Evolutionary conservation across 441 rosid species (phyloP).

Genomic region (Corymbia citriodora): DNA sequence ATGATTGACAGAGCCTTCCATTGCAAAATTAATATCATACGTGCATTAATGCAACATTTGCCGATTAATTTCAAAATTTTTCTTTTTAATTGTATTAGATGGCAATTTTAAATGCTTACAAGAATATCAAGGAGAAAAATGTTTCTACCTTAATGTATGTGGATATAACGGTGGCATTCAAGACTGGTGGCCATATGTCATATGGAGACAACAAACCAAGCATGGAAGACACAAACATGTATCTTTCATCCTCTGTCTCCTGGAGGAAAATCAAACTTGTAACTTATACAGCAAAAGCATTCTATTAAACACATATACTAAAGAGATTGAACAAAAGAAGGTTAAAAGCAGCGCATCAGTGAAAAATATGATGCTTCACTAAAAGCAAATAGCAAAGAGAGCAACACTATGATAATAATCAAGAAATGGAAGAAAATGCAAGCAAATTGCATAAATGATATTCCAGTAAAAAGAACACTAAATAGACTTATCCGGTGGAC

Average conservation of each 20-base stretch:
- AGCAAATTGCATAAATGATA: not conserved
- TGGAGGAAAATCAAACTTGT: slow-evolving; percentile 19
- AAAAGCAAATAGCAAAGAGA: not conserved
- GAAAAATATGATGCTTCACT: not conserved
- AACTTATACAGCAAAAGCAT: not conserved
- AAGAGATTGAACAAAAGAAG: not conserved
- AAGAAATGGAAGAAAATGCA: not conserved
- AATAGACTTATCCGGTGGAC: not conserved
- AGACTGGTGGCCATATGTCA: slow-evolving; percentile 68
- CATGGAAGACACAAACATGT: slow-evolving; percentile 77
- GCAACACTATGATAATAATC: not conserved
- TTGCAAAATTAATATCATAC: not conserved
- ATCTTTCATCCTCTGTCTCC: slow-evolving; percentile 84
- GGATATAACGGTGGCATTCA: slow-evolving; percentile 69
- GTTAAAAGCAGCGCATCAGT: not conserved
- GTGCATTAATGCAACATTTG: not conserved
- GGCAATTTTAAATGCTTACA: not conserved
- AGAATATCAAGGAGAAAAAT: not conserved
- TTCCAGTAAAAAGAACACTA: not conserved
- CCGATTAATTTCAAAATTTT: not conserved
- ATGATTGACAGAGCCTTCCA: not conserved
- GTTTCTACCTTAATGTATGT: slow-evolving; percentile 62
- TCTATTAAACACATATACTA: not conserved
- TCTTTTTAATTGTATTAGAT: not conserved
- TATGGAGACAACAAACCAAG: slow-evolving; percentile 83